phyloP scores from a whole-genome alignment of 2,329 filamentous ascomycete species.

The Zasmidium cellare region DNA sequence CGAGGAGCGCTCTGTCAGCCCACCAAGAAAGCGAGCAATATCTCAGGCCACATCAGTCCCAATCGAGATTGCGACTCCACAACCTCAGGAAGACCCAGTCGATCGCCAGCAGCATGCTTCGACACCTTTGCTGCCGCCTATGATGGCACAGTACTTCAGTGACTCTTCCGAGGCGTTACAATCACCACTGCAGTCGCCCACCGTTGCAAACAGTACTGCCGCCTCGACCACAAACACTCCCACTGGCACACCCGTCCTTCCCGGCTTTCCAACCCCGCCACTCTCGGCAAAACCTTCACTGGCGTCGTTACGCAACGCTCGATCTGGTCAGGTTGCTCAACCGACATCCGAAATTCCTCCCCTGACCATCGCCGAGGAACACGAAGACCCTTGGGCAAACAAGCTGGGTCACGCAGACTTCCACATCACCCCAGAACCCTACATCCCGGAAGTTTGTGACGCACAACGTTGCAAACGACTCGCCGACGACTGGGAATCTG shows the following conservation, averaged over 20 bases:
- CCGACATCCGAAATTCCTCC: conserved; percentile 62
- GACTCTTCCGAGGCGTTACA: conserved; percentile 59
- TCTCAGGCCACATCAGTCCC: conserved; percentile 15
- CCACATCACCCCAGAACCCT: conserved; percentile 79
- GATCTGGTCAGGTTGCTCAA: conserved; percentile 49
- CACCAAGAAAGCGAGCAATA: conserved; percentile 13
- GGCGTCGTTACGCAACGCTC: conserved; percentile 65
- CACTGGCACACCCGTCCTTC: conserved; percentile 50
- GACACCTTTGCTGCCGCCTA: conserved; percentile 81
- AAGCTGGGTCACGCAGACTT: conserved; percentile 92
- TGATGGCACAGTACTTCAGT: conserved; percentile 63
- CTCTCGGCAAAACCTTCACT: conserved; percentile 76
- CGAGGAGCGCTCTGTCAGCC: conserved; percentile 16
- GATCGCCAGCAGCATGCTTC: conserved; percentile 66
- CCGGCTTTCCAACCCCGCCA: conserved; percentile 63
- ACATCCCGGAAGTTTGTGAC: conserved; percentile 65
- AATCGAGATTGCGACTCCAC: conserved; percentile 25
- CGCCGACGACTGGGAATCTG: conserved; percentile 77
- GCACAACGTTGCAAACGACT: conserved; percentile 62
- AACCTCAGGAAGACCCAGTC: conserved; percentile 44
- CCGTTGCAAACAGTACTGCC: conserved; percentile 62
- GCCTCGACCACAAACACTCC: conserved; percentile 48
- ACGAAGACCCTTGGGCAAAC: conserved; percentile 70
- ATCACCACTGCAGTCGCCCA: conserved; percentile 85
- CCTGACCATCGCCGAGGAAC: conserved; percentile 53